These are phyloP conservation scores for Nymphaea thermarum DNA, from an alignment of 164 flowering plant species.

Conservation along the genomic window DNA sequence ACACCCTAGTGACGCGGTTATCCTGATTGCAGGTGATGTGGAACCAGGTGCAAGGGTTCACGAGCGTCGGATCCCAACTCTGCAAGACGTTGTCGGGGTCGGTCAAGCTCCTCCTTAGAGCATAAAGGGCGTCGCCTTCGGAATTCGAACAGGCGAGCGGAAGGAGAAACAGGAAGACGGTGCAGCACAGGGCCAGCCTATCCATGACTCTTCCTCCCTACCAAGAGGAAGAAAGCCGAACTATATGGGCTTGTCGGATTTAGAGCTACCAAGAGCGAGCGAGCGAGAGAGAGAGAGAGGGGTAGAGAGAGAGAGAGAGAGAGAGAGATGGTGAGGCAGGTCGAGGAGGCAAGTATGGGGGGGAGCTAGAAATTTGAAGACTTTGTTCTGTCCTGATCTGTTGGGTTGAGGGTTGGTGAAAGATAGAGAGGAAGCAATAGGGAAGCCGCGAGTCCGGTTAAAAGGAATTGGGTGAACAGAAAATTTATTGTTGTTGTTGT, in stretches of 20 bases:
- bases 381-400: too few relatives aligned
- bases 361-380: too few relatives aligned
- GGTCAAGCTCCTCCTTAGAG: constrained; percentile 47
- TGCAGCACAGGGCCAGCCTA: background rate
- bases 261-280: background rate
- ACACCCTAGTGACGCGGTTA: constrained; percentile 79
- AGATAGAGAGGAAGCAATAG: background rate
- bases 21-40: constrained; percentile 81
- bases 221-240: background rate
- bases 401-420: background rate
- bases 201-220: background rate
- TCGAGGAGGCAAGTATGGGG: too few relatives aligned
- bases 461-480: too few relatives aligned
- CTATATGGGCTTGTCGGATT: background rate
- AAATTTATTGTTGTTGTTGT: too few relatives aligned
- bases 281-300: too few relatives aligned
- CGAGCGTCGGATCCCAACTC: constrained; percentile 93
- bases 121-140: constrained; percentile 69
- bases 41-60: constrained; percentile 89
- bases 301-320: too few relatives aligned
- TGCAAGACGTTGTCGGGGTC: constrained; percentile 78
- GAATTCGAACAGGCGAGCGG: constrained; percentile 27
- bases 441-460: too few relatives aligned
- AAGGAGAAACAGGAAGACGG: background rate
- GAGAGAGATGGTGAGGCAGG: too few relatives aligned